Base-by-base conservation (phyloP, 2,329 filamentous ascomycete species). In the Cryphonectria naterciae region DNA sequence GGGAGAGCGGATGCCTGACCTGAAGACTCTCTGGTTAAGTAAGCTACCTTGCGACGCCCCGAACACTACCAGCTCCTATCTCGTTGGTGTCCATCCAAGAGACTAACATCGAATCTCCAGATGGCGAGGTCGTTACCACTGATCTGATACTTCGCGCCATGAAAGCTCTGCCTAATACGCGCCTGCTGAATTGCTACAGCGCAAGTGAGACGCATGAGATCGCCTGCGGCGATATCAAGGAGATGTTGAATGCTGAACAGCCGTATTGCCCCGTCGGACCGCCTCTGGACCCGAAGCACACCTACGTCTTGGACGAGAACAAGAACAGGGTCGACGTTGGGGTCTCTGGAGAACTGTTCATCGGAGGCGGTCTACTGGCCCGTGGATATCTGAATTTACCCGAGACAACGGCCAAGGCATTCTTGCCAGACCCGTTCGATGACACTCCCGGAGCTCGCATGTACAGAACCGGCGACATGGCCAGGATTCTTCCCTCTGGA, bases 151-250 rank as follows among this genome's bases (percentile, higher is more conserved):
- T 89, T 37, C 87, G 92, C 56, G 90, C 89, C 2, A 83, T 92
- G 68, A 87, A 88, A 68, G 89, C 90, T 2, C 85, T 95, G 4
- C 92, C 93, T 0, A 87, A 90, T 0, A 86, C 89, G 2, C 89
- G 91, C 22, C 81, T 95, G 17, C 87, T 95, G 73, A 95, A 95
- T 75, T 92, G 92, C 75, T 95, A 95, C 81, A 94, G 92, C 77
- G 92, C 92, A 22, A 94, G 92, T 76, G 93, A 95, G 79, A 95
- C 93, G 0, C 92, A 94, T 74, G 92, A 94, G 79, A 90, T 93
- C 72, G 92, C 92, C 1, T 93, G 91, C 74, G 92, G 92, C 56
- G 92, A 94, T 75, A 91, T 95, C 74, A 84, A 85, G 69, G 86
- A 89, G 1, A 92, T 94, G 79, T 79, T 93, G 43, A 84, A 90